Base-by-base conservation (phyloP, 2,329 filamentous ascomycete genomes). In the Chaetomium sp. region DNA sequence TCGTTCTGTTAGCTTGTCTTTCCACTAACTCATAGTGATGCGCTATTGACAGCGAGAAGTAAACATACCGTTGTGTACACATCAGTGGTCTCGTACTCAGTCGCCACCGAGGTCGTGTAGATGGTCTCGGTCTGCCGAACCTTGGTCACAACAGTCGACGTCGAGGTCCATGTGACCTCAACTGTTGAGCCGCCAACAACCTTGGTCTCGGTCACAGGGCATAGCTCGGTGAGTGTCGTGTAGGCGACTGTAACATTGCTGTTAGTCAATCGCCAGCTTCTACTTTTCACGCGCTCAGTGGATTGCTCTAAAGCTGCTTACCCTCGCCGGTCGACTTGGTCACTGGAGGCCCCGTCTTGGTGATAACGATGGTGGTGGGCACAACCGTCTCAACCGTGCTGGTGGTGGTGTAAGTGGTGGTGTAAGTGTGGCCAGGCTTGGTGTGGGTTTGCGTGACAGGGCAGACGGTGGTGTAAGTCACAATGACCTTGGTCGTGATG, bases 381-480 rank as follows among this genome's bases (percentile, higher is more conserved):
- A 67, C 59, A 10, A 63, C 61, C 11, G 68, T 71, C 61, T 70
- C 67, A 52, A 71, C 67, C n/a, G 68, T 63, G 53, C 71, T 75
- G 48, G 74, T 75, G 1, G 76, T 75, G 11, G 71, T 74, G 60
- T 74, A 77, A 5, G 75, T 78, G 44, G 72, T 68, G 14, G 68
- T 68, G 53, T 75, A 72, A 19, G 76, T 77, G 27, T 71, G 73
- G 34, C 63, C 59, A 14, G 55, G 51, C 51, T 59, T 56, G 53
- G 72, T 74, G 55, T 71, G 64, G 10, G 75, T 78, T 37, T 69
- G 67, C 8, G 74, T 76, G 57, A 75, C 68, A 9, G 76, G 76
- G 64, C 76, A 79, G 49, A 74, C 49, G 12, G 65, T 63, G 3
- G 65, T 67, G 55, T 65, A 65, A 27, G 62, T 65, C 32, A 59